phyloP scores from a whole-genome alignment of 1,284 basidiomycete species.

The Sporisorium sorghi region DNA sequence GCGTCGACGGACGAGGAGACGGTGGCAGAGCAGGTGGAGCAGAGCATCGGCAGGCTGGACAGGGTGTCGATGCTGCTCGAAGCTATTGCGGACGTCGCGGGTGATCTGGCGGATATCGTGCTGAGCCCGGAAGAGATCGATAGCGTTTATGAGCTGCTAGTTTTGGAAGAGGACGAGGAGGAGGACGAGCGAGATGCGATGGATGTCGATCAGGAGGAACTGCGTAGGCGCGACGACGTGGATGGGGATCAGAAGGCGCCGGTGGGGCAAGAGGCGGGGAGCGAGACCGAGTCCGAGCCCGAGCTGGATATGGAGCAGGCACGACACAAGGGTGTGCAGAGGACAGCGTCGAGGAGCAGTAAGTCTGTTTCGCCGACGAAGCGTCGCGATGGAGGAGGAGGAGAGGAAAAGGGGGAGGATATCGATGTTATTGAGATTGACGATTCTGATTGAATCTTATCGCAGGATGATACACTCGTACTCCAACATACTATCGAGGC shows the following conservation, averaged over 20 bases:
- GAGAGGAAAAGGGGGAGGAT: background rate
- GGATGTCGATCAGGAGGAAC: slow-evolving; percentile 17
- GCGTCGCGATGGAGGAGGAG: background rate
- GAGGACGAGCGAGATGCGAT: slow-evolving; percentile 23
- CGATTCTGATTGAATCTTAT: slow-evolving; percentile 28
- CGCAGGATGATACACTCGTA: background rate
- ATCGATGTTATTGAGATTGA: slow-evolving; percentile 39
- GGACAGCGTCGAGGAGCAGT: slow-evolving; percentile 7
- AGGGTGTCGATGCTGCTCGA: slow-evolving; percentile 45
- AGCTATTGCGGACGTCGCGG: slow-evolving; percentile 54
- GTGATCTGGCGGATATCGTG: slow-evolving; percentile 60
- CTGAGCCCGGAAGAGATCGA: slow-evolving; percentile 62
- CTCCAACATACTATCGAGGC: no score
- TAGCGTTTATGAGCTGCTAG: slow-evolving; percentile 55
- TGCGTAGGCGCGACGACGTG: background rate
- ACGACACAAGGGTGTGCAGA: background rate
- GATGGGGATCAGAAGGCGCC: background rate
- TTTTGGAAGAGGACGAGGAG: slow-evolving; percentile 33
- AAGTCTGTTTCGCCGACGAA: slow-evolving; percentile 23
- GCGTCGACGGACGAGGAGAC: slow-evolving; percentile 8
- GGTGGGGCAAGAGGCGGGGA: slow-evolving; percentile 11
- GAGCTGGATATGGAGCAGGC: slow-evolving; percentile 16
- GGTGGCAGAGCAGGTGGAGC: slow-evolving; percentile 24
- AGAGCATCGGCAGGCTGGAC: slow-evolving; percentile 19
- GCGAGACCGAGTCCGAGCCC: slow-evolving; percentile 45